Percentiles rank a stretch among this genome's conserved stretches.
Conservation (phyloP, 306 rosid species). For the Castanea sativa region DNA sequence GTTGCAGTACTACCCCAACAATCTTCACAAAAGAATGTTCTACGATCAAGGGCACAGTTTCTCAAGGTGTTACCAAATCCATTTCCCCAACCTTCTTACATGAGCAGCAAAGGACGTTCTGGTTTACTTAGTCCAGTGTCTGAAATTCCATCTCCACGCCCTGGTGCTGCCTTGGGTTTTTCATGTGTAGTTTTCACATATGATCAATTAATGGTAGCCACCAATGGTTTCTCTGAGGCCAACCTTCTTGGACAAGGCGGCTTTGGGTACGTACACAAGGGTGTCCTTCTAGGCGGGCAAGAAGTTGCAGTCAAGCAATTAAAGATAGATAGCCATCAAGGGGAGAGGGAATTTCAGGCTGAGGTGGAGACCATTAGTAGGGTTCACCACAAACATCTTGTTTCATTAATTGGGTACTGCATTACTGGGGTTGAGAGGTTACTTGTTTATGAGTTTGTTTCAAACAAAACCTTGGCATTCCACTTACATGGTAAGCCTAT, state of each 20-base stretch:
- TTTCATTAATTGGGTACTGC: constrained; percentile 49
- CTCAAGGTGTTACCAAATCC: constrained; percentile 28
- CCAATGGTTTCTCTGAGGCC: constrained; percentile 41
- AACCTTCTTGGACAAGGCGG: constrained; percentile 62
- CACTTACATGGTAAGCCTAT: constrained; percentile 47
- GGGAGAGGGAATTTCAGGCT: constrained; percentile 51
- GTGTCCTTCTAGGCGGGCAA: constrained; percentile 47
- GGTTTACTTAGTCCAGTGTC: constrained; percentile 4
- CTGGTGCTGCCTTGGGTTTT: constrained; percentile 11
- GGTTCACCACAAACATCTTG: constrained; percentile 60
- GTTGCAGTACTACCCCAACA: not conserved
- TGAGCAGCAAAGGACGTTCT: constrained; percentile 2
- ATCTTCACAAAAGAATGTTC: constrained; percentile 4
- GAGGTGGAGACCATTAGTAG: constrained; percentile 55
- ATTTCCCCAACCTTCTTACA: constrained; percentile 20
- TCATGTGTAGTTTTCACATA: constrained; percentile 35
- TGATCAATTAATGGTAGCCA: constrained; percentile 41
- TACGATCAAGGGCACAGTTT: constrained; percentile 25
- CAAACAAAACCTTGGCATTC: constrained; percentile 54
- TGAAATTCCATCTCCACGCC: constrained; percentile 23
- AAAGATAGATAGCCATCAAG: constrained; percentile 46
- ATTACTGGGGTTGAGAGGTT: constrained; percentile 35
- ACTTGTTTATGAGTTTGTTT: constrained; percentile 52
- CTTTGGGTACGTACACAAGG: constrained; percentile 52
- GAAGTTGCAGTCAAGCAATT: constrained; percentile 54